Percentiles rank a stretch among this genome's conserved stretches.
These are phyloP conservation scores for Globisporangium emineosum DNA, from an alignment of 352 stramenopile genomes.

Conservation along the genomic window DNA sequence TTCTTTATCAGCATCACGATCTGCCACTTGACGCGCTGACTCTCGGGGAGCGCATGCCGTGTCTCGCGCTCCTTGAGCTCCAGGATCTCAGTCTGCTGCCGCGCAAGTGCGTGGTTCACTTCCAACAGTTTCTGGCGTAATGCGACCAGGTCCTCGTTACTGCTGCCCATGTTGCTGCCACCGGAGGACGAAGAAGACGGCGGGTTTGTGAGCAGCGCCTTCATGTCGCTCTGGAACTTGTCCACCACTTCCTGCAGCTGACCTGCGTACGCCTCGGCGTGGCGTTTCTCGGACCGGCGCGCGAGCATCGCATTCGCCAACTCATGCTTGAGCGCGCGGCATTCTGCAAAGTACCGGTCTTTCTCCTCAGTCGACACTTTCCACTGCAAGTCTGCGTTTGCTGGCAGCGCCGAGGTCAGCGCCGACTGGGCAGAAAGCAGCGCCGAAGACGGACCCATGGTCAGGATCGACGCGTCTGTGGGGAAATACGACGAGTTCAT, in stretches of 20 bases:
- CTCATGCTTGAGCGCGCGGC: slow-evolving; percentile 60
- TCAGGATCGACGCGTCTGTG: slow-evolving; percentile 57
- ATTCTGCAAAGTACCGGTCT: slow-evolving; percentile 69
- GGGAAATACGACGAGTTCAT: slow-evolving; percentile 69
- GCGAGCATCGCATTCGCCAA: slow-evolving; percentile 46
- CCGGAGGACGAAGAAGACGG: slow-evolving; percentile 14
- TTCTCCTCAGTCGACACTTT: slow-evolving; percentile 55
- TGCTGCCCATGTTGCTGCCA: slow-evolving; percentile 15
- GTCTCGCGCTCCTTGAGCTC: slow-evolving; percentile 61
- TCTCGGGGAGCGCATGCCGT: slow-evolving; percentile 58
- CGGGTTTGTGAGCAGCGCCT: slow-evolving; percentile 31
- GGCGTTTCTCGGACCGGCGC: slow-evolving; percentile 40
- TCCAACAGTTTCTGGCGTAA: slow-evolving; percentile 66
- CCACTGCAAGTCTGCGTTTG: slow-evolving; percentile 32
- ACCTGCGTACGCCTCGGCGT: slow-evolving; percentile 31
- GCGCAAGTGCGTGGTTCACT: slow-evolving; percentile 56
- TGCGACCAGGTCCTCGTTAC: slow-evolving; percentile 46
- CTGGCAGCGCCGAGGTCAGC: slow-evolving; percentile 14
- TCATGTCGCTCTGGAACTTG: slow-evolving; percentile 57
- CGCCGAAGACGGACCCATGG: slow-evolving; percentile 36
- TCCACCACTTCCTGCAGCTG: slow-evolving; percentile 55
- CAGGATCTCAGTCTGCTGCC: slow-evolving; percentile 63
- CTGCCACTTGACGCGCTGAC: slow-evolving; percentile 61
- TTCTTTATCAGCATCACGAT: slow-evolving; percentile 59
- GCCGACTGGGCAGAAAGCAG: slow-evolving; percentile 14